Evolutionary conservation across 169 alveolate species (phyloP), one percentile per base, ranked within the genome.

Genomic region (Eimeria falciformis): DNA sequence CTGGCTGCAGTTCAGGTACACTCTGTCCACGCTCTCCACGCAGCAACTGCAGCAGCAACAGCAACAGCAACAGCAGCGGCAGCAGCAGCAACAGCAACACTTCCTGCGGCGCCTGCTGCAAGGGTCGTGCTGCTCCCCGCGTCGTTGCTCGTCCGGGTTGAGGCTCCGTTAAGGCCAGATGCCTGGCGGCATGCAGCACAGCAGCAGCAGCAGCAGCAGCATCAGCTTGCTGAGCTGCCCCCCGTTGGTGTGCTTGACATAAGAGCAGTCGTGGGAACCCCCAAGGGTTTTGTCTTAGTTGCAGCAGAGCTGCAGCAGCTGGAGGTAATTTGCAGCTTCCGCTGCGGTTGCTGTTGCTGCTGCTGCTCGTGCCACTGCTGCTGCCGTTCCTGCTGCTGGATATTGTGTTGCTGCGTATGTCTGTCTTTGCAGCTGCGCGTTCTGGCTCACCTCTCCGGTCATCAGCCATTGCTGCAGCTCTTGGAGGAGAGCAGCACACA

Each of bases 221-320:
- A 62, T 14, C 40, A 69, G 81, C 81, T 37, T 12, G 50, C 81
- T 12, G 40, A 43, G 11, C 81, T 37, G 23, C 81, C 81, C 5
- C 45, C 81, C 23, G 50, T 37, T 27, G 81, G 55, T 29, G 5
- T 37, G 12, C n/a, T 37, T 29, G 50, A 25, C 45, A 23, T 37
- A 9, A 12, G 55, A 33, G 5, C 40, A 9, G 81, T 37, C 3
- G 50, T 37, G 17, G 50, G 55, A 5, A 9, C 46, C n/a, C 21
- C 81, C 0, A 50, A 25, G 12, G 81, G 55, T 17, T 29, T 37
- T 17, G n/a, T 1, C 12, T 12, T 37, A 33, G 81, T 37, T 7
- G 81, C 81, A 27, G 81, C 50, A 69, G 50, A 69, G 81, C n/a
- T 29, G 81, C 81, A 29, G 81, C 81, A 69, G 5, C 9, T 29